Evolutionary conservation across 345 rosid genomes (phyloP), one percentile per base, ranked within the genome.

Genomic region (Hevea brasiliensis): DNA sequence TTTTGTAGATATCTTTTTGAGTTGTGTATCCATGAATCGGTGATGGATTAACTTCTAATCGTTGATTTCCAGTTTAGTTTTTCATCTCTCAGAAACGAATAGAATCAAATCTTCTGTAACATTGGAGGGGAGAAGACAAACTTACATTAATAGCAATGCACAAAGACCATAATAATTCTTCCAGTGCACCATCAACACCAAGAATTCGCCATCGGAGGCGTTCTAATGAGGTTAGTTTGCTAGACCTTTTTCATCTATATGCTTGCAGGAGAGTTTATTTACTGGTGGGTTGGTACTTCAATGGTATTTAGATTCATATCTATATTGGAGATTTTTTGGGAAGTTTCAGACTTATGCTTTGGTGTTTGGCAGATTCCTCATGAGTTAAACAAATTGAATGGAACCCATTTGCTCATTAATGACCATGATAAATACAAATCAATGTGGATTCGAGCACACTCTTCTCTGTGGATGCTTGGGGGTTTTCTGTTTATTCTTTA

Each of bases 391-490:
- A 72, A 54, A 72, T 7, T 15, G 58, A 72, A 61, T 53, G 81
- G 69, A 51, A 45, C n/a, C 20, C 9, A 67, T 61, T 72, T 77
- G 21, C 73, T 72, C 41, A 63, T 60, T 32, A 32, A 68, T 41
- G 81, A 61, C 73, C 81, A 21, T 42, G 68, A 72, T 63, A 77
- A 77, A 45, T 72, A 77, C 73, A 67, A 77, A 18, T 72, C 77
- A 61, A 44, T 77, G 77, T 72, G 68, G 77, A 72, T 72, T 32
- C 63, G 81, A 32, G 68, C 76, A 10, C 24, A 67, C 64, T 77
- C 81, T 8, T 60, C 76, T 4, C 32, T 77, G 45, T 77, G 81
- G 81, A 77, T 77, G 81, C 68, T 77, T 13, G 76, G 76, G 7
- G 62, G 70, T 20, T 72, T 77, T 72, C 61, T 68, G 42, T 32